Conservation (phyloP, 2,329 filamentous ascomycete genomes). For the Aschersonia sp. region DNA sequence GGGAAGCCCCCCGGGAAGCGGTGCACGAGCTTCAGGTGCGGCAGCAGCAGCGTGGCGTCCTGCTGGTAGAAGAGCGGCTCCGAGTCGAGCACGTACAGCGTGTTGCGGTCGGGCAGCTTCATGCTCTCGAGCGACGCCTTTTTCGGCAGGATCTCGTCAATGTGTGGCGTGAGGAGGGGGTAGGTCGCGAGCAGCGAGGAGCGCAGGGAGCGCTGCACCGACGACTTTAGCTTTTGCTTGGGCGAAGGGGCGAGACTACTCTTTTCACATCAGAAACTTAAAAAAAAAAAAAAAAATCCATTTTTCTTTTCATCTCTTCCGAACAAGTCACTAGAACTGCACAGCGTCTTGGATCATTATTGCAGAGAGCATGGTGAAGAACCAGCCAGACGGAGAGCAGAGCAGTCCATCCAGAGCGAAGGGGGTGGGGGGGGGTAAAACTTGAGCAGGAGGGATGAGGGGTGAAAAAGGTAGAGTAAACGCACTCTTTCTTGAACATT, state of each 20-base stretch:
- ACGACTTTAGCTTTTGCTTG: constrained; percentile 96
- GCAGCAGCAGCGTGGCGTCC: constrained; percentile 53
- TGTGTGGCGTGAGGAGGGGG: constrained; percentile 70
- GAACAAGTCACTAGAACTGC: background rate
- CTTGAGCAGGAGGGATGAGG: background rate
- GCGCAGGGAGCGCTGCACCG: constrained; percentile 76
- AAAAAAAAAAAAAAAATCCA: background rate
- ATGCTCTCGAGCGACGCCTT: constrained; percentile 81
- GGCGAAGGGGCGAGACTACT: constrained; percentile 57
- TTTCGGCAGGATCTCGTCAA: constrained; percentile 91
- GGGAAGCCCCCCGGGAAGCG: constrained; percentile 75
- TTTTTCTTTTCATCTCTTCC: background rate
- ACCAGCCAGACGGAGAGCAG: background rate
- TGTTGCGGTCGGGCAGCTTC: constrained; percentile 83
- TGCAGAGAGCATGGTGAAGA: background rate
- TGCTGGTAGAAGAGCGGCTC: constrained; percentile 87
- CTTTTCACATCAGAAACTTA: background rate
- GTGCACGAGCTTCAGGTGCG: constrained; percentile 82
- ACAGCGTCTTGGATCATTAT: background rate
- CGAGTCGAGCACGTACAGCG: constrained; percentile 69
- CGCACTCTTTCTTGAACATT: constrained; percentile 93
- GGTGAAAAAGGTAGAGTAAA: constrained; percentile 5
- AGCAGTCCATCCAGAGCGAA: background rate
- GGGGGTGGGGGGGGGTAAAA: background rate
- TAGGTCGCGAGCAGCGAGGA: constrained; percentile 71